Base-by-base conservation (phyloP, 306 rosid species). In the Lagenaria siceraria region DNA sequence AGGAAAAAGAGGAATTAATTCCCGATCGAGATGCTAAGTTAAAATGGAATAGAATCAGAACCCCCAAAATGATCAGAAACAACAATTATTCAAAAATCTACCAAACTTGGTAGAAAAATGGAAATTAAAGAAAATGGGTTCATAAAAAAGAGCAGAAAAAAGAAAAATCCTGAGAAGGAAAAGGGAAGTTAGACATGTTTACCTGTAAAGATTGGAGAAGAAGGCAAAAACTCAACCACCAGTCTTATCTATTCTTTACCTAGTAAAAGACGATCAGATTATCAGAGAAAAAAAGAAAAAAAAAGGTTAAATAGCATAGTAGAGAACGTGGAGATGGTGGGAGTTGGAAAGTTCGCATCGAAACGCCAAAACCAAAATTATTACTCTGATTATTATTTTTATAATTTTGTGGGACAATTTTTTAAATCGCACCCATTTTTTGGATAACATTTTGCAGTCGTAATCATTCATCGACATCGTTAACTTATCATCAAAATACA, bases 241-340 rank as follows among this genome's bases (percentile, higher is more conserved):
- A 84, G 87, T 84, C 97, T 89, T 89, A 85, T 85, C 88, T 76
- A 80, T 84, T 84, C 78, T 83, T 49, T 82, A 86, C 84, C 80
- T 75, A 86, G 84, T 55, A 68, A 85, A 81, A 87, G 83, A 83
- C 80, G 81, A 84, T 75, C 80, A 79, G 81, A 85, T 82, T 81
- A 76, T 58, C 10, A 68, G 7, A 78, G 49, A 10, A 43, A 10
- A 43, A 2, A 10, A 10, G 0, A 11, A 46, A 43, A 43, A 1
- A 10, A 10, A 35, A 35, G 25, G 8, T 14, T 29, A 71, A 8
- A 59, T 43, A 46, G 74, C 55, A 61, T 68, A 21, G 25, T 19
- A 36, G 76, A 81, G 75, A 81, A 76, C 80, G 77, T 22, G 79
- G 58, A 61, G 62, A 86, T 82, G 75, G 58, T 38, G 38, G 56